Evolutionary conservation across 2,329 filamentous ascomycete species (phyloP), one percentile per base, ranked within the genome.

Genomic region (Apiospora saccharicola): DNA sequence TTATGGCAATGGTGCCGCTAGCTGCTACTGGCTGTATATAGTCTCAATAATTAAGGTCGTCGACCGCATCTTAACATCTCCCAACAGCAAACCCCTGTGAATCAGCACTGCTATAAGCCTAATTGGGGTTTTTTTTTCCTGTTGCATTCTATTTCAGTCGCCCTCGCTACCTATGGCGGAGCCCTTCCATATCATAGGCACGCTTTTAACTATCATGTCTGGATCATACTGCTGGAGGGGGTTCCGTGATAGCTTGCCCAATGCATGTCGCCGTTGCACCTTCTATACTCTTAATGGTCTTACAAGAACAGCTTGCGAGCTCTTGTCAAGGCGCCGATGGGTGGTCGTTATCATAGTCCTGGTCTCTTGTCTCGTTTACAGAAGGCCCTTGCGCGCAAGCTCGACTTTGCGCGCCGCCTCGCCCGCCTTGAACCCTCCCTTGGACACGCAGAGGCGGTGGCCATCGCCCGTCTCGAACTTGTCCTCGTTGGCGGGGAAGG

Each of bases 381-480:
- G 81, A 81, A 95, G 77, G 0, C 93, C 94, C 84, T 95, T 96
- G 79, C 94, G 87, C 3, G 93, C 94, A 78, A 96, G 82, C 81
- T 96, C 93, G 70, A 96, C 87, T 85, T 96, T 96, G 79, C 92
- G 87, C 73, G 88, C 87, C 22, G 93, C 90, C 82, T 95, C 93
- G 14, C 91, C 92, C 1, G 86, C 86, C 78, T 90, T 91, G 83
- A 91, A 95, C 0, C 94, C 93, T 1, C 93, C 93, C 78, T 91
- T 94, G 64, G 91, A 94, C 0, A 92, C 86, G 78, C 94, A 96
- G 67, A 95, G 85, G 53, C 92, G 89, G 76, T 90, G 90, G 0
- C 93, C 93, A 4, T 95, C 92, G 6, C 87, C 90, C 43, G 91
- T 78, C 82, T 93, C 94, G 75, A 94, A 89, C 80, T 96, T 96